Evolutionary conservation across 495 filamentous ascomycete species (phyloP).

Genomic region (Penicillium manginii): DNA sequence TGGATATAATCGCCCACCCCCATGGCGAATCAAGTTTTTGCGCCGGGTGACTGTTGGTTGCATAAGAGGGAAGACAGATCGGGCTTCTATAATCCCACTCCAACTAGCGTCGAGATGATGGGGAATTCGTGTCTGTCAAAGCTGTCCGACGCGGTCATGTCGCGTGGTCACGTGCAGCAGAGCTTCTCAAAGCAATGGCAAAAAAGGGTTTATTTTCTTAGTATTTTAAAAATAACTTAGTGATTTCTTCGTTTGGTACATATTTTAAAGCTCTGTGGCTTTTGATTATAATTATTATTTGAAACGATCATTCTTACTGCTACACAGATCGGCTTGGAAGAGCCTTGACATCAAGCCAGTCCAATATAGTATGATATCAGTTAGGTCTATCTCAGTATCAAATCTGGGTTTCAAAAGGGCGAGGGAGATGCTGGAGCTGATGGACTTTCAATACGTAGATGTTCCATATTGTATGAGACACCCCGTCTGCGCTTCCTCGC

Average conservation of each 20-base stretch:
- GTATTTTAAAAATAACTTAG: no score
- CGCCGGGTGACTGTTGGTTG: not conserved
- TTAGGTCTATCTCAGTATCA: not conserved
- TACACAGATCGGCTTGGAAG: no score
- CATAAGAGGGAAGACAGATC: not conserved
- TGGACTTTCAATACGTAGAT: not conserved
- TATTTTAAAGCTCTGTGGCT: no score
- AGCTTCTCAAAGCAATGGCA: not conserved
- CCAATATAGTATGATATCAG: not conserved
- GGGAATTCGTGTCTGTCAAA: slow-evolving; percentile 11
- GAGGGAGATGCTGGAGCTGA: not conserved
- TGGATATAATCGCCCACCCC: slow-evolving; percentile 52
- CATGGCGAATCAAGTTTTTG: slow-evolving; percentile 30
- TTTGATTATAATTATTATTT: no score
- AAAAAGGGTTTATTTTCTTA: not conserved
- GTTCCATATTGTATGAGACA: slow-evolving; percentile 33
- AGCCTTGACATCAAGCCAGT: no score
- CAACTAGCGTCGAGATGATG: slow-evolving; percentile 5
- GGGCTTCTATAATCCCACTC: not conserved
- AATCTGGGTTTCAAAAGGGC: slow-evolving; percentile 5
- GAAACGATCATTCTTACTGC: no score
- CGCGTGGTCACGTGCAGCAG: slow-evolving; percentile 46
- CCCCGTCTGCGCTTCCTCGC: slow-evolving; percentile 38
- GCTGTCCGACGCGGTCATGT: slow-evolving; percentile 29
- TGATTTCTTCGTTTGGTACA: no score